A percentile compares a stretch with the other conserved stretches of the same genome.
Conservation (phyloP, 169 alveolate species). For the Eimeria brunetti region DNA sequence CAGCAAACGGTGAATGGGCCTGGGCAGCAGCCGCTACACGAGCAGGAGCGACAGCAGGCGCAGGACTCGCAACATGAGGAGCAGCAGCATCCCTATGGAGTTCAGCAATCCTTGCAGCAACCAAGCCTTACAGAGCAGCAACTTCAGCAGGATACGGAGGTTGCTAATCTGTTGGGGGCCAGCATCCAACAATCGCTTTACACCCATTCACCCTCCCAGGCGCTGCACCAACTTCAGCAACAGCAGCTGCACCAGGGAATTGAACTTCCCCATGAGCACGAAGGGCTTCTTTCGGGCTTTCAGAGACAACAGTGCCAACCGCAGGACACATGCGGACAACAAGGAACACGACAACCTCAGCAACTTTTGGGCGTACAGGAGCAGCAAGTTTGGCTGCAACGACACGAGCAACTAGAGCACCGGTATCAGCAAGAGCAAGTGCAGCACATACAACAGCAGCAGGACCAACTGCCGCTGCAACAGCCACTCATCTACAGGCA, state of each 20-base stretch:
- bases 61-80: background rate
- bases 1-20: background rate
- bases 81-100: background rate
- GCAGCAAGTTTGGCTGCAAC: background rate
- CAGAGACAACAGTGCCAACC: background rate
- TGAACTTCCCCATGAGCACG: background rate
- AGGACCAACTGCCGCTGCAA: background rate
- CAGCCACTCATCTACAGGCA: background rate
- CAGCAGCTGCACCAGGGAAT: background rate
- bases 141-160: background rate
- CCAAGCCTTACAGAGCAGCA: background rate
- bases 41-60: background rate
- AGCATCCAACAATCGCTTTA: background rate
- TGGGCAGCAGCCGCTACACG: background rate
- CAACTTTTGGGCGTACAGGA: background rate
- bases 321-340: background rate
- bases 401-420: background rate
- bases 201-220: background rate
- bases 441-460: slow-evolving; percentile 18
- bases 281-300: background rate
- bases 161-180: background rate
- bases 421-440: background rate
- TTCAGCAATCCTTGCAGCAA: background rate
- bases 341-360: background rate
- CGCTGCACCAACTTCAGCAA: background rate